Conservation (phyloP, 805 yeast genomes). For the Kazachstania viticola region DNA sequence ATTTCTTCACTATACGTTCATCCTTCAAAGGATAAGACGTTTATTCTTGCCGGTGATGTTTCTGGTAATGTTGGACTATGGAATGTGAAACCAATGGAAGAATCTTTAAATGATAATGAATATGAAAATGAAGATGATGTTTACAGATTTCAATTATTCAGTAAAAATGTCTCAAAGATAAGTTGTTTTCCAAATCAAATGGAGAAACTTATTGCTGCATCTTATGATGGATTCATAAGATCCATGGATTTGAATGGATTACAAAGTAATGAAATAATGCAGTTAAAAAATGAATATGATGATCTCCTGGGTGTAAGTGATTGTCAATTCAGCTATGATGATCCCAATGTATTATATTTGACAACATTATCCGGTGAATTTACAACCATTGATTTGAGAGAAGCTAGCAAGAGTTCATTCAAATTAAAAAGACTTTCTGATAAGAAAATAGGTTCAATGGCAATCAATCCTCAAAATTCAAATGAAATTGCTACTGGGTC, state of each 20-base stretch:
- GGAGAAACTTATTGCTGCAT: constrained; percentile 50
- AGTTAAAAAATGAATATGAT: constrained; percentile 42
- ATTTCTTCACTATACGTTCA: constrained; percentile 69
- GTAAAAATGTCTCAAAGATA: constrained; percentile 58
- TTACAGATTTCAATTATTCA: constrained; percentile 60
- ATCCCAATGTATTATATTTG: constrained; percentile 49
- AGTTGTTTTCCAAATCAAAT: constrained; percentile 39
- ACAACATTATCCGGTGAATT: constrained; percentile 77
- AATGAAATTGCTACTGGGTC: constrained; percentile 79
- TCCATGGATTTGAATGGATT: constrained; percentile 53
- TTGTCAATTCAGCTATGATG: constrained; percentile 39
- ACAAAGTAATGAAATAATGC: constrained; percentile 49
- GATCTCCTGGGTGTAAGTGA: constrained; percentile 65
- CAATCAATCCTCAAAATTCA: constrained; percentile 56
- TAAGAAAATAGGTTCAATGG: constrained; percentile 86
- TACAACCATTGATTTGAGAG: constrained; percentile 60
- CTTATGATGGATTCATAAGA: constrained; percentile 85
- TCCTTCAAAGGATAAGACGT: constrained; percentile 49
- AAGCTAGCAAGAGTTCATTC: constrained; percentile 19
- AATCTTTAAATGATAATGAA: constrained; percentile 11
- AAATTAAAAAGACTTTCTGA: constrained; percentile 58
- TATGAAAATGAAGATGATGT: constrained; percentile 41
- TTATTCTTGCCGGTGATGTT: constrained; percentile 81
- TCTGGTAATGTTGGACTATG: constrained; percentile 81
- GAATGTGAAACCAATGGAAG: constrained; percentile 39